Base-by-base conservation (phyloP, 768 basidiomycete species). In the Strobilomyces dryophilus region DNA sequence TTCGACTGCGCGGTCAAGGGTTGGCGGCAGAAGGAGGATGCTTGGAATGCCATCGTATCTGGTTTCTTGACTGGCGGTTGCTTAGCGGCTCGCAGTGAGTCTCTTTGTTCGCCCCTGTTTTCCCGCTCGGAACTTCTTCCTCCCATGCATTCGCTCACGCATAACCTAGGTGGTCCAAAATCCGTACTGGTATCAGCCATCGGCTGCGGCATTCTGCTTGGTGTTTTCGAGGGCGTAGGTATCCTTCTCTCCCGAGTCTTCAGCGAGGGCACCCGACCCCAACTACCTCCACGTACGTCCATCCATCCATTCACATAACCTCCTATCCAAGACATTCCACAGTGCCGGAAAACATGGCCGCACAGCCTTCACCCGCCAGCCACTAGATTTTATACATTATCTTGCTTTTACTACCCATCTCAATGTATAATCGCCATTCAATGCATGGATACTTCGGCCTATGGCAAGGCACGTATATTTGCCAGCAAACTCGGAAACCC, bases 31-130 rank as follows among this genome's bases (percentile, higher is more conserved):
- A 97, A 98, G 69, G 94, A 97, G 73, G 95, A 97, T 70, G 90
- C 95, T 47, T 99, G 94, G 94, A 99, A 99, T 67, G 94, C 94
- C 39, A 98, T 99, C 64, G 87, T 97, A 47, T 93, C 94, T 24
- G 97, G 97, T 42, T 99, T 99, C 75, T 82, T 97, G 85, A 98
- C 97, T 10, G 97, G 97, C 72, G 97, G 97, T 51, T 95, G 91
- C 70, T 73, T 98, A 49, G 97, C 95, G 53, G 81, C 89, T 56
- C 82, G 95, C 75, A 92, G 95, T 97, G 71, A 73, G 91, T 85
- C 29, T 20, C 9, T 29, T 41, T 21, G 11, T 29, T 11, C 15
- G 29, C 24, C 43, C 37, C 8, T 36, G 20, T 39, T n/a, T 21
- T 29, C 40, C 40, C 37, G 35, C 43, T 39, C 11, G 20, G 44